Evolutionary conservation across 1,139 yeast genomes (phyloP), one percentile per base, ranked within the genome.

Genomic region (Diutina scorzettiae): DNA sequence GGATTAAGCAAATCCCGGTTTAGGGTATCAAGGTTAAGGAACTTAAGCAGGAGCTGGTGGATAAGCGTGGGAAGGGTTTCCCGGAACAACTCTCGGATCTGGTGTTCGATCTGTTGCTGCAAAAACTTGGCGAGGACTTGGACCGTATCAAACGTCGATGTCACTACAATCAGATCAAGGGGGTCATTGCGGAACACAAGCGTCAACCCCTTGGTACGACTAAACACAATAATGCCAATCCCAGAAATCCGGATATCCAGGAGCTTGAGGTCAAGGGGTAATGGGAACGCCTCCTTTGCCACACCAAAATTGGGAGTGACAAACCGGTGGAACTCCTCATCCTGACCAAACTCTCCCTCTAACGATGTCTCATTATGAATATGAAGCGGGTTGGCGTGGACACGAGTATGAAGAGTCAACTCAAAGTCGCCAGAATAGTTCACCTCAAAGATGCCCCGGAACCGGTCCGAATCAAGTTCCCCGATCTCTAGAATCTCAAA

Each of bases 101-200:
- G 93, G 44, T 69, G 73, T 56, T 86, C 95, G 48, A 86, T 86
- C 56, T 85, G 93, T 40, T 73, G 73, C 54, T 86, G 95, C 45
- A 86, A 62, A 50, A 84, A 83, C 47, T 78, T 73, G 16, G 94
- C 93, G 53, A 86, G 76, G 1, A 86, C 89, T 44, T 83, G 85
- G 34, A 86, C 82, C 36, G 81, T 77, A 58, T 86, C 95, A 60
- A 86, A 85, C 12, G 95, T 81, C 7, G 94, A 82, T 45, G 80
- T 76, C 8, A 86, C 95, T 49, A 78, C 78, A 47, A 86, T 84
- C 24, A 81, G 75, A 50, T 84, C 94, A 46, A 86, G 66, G 0
- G 95, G 95, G 58, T 86, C 96, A 58, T 86, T 86, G 50, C 91
- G 71, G 60, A 86, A 86, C 28, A 86, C 96, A 37, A 86, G 63